These are phyloP conservation scores for Thalassiosira hispida DNA, from an alignment of 352 stramenopile species.

Conservation along the genomic window DNA sequence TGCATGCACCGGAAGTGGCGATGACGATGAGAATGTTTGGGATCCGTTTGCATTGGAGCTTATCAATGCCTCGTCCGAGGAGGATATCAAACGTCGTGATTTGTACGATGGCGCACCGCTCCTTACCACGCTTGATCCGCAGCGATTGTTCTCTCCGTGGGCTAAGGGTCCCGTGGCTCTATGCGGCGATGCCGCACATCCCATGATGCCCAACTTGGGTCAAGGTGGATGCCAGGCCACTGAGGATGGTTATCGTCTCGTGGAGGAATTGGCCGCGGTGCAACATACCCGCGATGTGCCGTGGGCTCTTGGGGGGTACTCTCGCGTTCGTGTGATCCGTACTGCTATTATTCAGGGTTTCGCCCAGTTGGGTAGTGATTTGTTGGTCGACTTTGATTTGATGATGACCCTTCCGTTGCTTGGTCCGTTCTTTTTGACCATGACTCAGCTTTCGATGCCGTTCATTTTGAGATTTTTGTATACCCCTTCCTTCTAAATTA, in stretches of 20 bases:
- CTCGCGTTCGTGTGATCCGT: constrained; percentile 67
- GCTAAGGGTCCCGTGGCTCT: constrained; percentile 76
- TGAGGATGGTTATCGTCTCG: constrained; percentile 84
- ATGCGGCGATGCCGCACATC: constrained; percentile 84
- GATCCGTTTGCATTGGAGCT: constrained; percentile 85
- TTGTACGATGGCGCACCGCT: constrained; percentile 85
- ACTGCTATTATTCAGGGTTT: constrained; percentile 83
- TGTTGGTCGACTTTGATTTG: constrained; percentile 86
- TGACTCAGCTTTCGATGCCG: constrained; percentile 86
- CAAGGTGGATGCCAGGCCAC: constrained; percentile 86
- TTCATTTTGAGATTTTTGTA: constrained; percentile 86
- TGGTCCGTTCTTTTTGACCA: constrained; percentile 85
- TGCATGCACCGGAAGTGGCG: constrained; percentile 62
- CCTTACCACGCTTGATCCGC: constrained; percentile 64
- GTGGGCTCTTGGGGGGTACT: constrained; percentile 74
- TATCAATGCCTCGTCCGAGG: constrained; percentile 79
- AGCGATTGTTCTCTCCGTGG: constrained; percentile 73
- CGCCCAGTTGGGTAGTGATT: constrained; percentile 83
- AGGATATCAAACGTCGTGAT: constrained; percentile 85
- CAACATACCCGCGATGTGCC: constrained; percentile 74
- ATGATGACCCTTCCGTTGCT: constrained; percentile 87
- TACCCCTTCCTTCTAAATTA: constrained; percentile 82
- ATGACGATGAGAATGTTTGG: constrained; percentile 84
- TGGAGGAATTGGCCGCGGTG: constrained; percentile 77
- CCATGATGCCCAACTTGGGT: constrained; percentile 86